These are phyloP conservation scores for Poteriospumella lacustris DNA, from an alignment of 108 stramenopile species.

Conservation along the genomic window DNA sequence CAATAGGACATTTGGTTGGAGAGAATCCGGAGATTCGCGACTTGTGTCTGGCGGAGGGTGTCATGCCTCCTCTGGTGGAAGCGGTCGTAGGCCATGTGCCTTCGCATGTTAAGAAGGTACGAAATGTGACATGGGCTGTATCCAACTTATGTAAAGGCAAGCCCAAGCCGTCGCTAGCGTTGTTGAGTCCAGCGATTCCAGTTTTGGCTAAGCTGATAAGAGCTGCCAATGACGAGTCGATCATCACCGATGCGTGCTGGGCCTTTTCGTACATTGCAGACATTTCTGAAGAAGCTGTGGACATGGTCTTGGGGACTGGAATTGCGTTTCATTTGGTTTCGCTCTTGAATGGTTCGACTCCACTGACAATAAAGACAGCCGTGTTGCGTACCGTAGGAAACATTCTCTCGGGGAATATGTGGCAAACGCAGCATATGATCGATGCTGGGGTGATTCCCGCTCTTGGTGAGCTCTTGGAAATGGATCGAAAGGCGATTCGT, in stretches of 20 bases:
- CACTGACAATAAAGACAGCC: constrained; percentile 57
- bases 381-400: constrained; percentile 83
- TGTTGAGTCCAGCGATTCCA: constrained; percentile 57
- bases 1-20: too few relatives aligned
- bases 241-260: constrained; percentile 72
- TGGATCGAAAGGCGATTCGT: constrained; percentile 58
- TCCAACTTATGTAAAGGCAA: constrained; percentile 90
- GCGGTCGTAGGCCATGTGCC: too few relatives aligned
- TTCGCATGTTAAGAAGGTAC: too few relatives aligned
- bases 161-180: constrained; percentile 60
- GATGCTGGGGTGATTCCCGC: not conserved
- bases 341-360: constrained; percentile 62
- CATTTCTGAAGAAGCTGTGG: constrained; percentile 69
- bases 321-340: constrained; percentile 49
- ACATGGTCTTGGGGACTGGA: constrained; percentile 59
- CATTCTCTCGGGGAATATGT: constrained; percentile 77
- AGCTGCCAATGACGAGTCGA: constrained; percentile 33
- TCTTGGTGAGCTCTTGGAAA: constrained; percentile 39
- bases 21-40: too few relatives aligned
- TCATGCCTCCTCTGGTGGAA: too few relatives aligned
- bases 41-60: too few relatives aligned
- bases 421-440: constrained; percentile 63
- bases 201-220: constrained; percentile 49
- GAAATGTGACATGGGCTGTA: constrained; percentile 77
- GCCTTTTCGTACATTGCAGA: constrained; percentile 79